phyloP scores from a whole-genome alignment of 2,329 filamentous ascomycete genomes.

The Epichloe glyceriae region DNA sequence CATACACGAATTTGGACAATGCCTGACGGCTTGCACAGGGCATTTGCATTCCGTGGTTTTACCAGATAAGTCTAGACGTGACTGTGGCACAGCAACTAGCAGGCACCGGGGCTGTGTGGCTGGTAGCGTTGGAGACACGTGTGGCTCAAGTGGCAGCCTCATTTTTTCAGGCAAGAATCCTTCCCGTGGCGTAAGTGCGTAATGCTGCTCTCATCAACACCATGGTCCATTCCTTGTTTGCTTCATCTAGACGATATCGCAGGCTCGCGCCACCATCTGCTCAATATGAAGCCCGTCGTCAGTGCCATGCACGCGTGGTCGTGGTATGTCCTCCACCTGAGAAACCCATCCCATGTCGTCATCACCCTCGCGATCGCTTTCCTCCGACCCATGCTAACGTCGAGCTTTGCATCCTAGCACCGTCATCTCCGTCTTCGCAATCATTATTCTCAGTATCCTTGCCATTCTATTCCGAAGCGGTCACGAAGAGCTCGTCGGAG shows the following conservation, averaged over 20 bases:
- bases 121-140: not conserved
- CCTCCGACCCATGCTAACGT: slow-evolving; percentile 11
- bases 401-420: slow-evolving; percentile 39
- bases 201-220: not conserved
- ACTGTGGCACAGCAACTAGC: too few species aligned
- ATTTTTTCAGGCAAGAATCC: not conserved
- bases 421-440: slow-evolving; percentile 52
- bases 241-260: not conserved
- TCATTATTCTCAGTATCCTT: slow-evolving; percentile 51
- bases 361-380: not conserved
- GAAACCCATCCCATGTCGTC: not conserved
- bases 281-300: slow-evolving; percentile 85
- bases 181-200: not conserved
- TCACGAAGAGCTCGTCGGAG: slow-evolving; percentile 75
- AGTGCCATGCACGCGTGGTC: slow-evolving; percentile 88
- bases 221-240: not conserved
- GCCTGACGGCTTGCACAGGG: too few species aligned
- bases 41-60: too few species aligned
- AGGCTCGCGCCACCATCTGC: slow-evolving; percentile 6
- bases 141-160: not conserved
- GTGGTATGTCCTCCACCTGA: slow-evolving; percentile 48
- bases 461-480: slow-evolving; percentile 63
- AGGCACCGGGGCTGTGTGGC: not conserved
- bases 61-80: too few species aligned
- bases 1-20: too few species aligned